Percentiles rank a stretch among this genome's conserved stretches.
phyloP scores from a whole-genome alignment of 164 flowering plant genomes.

The Saururus chinensis region DNA sequence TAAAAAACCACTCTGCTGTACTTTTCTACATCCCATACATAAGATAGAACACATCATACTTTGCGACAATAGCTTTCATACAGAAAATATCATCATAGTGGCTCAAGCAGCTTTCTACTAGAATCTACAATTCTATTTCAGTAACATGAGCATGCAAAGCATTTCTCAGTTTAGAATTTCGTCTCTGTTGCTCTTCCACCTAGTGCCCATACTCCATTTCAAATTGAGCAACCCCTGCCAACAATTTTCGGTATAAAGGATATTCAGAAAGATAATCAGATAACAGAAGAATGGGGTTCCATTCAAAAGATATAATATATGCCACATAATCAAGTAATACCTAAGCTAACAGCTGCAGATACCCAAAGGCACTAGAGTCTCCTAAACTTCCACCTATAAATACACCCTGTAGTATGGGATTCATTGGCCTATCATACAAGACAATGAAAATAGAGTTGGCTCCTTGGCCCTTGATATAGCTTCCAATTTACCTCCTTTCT shows the following conservation, averaged over 20 bases:
- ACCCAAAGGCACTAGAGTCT: constrained; percentile 39
- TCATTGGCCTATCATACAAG: background rate
- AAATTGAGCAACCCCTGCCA: constrained; percentile 62
- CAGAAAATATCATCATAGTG: constrained; percentile 76
- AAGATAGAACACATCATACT: constrained; percentile 74
- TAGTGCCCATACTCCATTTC: constrained; percentile 76
- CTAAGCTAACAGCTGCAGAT: constrained; percentile 50
- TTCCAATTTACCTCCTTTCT: constrained; percentile 57
- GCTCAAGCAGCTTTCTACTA: constrained; percentile 54
- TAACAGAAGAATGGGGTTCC: background rate
- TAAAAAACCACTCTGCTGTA: constrained; percentile 75
- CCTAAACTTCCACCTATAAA: constrained; percentile 34
- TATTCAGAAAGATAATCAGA: background rate
- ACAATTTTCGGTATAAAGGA: background rate
- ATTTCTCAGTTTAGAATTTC: constrained; percentile 38
- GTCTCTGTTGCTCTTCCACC: constrained; percentile 73
- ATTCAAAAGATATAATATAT: background rate
- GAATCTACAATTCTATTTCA: constrained; percentile 33
- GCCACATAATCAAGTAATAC: constrained; percentile 18
- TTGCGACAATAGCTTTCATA: constrained; percentile 68
- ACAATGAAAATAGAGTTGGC: background rate
- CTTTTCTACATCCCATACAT: constrained; percentile 93
- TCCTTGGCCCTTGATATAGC: background rate
- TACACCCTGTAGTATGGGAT: constrained; percentile 40
- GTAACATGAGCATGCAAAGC: constrained; percentile 50